Evolutionary conservation across 2,329 filamentous ascomycete species (phyloP), one percentile per base, ranked within the genome.

Genomic region (Fusarium falciforme): DNA sequence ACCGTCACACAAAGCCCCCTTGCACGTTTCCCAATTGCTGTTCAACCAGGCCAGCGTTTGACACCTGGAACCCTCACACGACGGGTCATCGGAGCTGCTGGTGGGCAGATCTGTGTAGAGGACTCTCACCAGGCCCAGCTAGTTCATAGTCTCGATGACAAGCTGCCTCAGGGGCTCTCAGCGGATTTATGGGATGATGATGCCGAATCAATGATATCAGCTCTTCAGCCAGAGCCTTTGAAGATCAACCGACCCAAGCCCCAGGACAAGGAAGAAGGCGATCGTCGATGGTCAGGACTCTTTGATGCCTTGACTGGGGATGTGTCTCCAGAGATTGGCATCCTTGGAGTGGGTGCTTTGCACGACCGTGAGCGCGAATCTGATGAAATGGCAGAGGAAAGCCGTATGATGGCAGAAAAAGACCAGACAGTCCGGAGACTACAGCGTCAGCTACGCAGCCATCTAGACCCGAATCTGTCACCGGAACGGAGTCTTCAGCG

Each of bases 1-100:
- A 22, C 71, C 5, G 72, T 72, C 16, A 55, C 61, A n/a, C 63
- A 49, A 20, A 78, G 76, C 5, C 76, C 78, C 5, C 47, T 80
- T 52, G 77, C 74, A 25, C 77, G 75, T 36, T 80, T 80, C n/a
- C 78, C 79, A 6, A 80, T 80, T n/a, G 63, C 70, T n/a, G 60
- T 72, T 17, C 66, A 76, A 22, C 71, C 68, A 52, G 71, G 64
- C 27, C 68, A 75, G 17, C 75, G 78, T 17, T 70, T 79, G 16
- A 80, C 78, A 6, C 73, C 79, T 27, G 66, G 71, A n/a, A 73
- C 71, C 20, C 63, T 79, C 16, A 66, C 74, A 22, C 70, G 68
- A 25, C 75, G 73, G 17, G 65, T 80, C 16, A 68, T 80, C 22
- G 73, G 69, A 36, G 69, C 71, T 36, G 77, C 75, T n/a, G 78